These are phyloP conservation scores for Thelonectria rubi DNA, from an alignment of 2,329 filamentous ascomycete species.

Conservation along the genomic window DNA sequence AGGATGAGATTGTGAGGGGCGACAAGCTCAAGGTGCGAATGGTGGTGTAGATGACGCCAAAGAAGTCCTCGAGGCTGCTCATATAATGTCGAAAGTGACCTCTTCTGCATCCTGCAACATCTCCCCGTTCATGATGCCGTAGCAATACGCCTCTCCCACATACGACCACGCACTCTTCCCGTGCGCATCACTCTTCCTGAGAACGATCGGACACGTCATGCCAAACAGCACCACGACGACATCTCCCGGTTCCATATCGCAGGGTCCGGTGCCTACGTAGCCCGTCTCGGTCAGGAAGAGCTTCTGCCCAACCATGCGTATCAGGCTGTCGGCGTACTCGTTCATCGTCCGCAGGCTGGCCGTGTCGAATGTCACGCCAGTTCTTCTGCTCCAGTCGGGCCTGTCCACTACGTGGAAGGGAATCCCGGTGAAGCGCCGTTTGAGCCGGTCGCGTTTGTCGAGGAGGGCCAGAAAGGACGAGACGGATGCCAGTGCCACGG, in stretches of 20 bases:
- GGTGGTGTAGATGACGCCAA: conserved; percentile 1
- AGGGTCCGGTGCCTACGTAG: conserved; percentile 44
- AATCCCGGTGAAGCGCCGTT: background rate
- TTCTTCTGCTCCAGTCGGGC: conserved; percentile 2
- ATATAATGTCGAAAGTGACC: conserved; percentile 14
- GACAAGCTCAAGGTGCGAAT: conserved; percentile 15
- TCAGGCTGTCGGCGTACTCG: conserved; percentile 28
- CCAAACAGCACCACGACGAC: conserved; percentile 43
- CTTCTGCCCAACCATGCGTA: conserved; percentile 32
- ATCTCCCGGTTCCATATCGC: conserved; percentile 37
- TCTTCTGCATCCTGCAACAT: conserved; percentile 24
- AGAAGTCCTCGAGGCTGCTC: background rate
- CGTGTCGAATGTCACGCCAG: conserved; percentile 30
- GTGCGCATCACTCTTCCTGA: conserved; percentile 29
- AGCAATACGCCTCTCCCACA: conserved; percentile 47
- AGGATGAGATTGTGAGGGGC: conserved; percentile 52
- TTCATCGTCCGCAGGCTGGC: conserved; percentile 15
- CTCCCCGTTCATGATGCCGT: conserved; percentile 48
- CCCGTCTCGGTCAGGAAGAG: conserved; percentile 44
- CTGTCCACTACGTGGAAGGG: background rate
- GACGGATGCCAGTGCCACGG: conserved; percentile 9
- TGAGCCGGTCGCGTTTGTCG: background rate
- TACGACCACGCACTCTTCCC: conserved; percentile 36
- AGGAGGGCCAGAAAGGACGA: conserved; percentile 18
- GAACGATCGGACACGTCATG: conserved; percentile 41